phyloP scores from a whole-genome alignment of 331 rosid species.

The Rhamnella rubrinervis region DNA sequence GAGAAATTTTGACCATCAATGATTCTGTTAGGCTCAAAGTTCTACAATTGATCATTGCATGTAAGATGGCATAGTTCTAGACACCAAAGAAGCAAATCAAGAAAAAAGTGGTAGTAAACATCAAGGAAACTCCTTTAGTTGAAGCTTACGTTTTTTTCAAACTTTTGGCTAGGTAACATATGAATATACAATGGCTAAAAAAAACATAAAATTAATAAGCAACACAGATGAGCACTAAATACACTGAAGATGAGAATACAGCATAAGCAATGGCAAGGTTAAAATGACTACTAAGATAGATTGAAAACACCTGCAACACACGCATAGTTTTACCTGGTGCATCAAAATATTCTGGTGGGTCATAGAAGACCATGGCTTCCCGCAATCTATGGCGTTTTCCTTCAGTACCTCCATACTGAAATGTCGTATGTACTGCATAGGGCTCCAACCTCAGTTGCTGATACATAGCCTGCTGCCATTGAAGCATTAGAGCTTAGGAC shows the following conservation, averaged over 20 bases:
- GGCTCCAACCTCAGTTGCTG: constrained; percentile 86
- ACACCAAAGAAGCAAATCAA: neutral
- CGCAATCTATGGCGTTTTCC: constrained; percentile 96
- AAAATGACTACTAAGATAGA: constrained; percentile 4
- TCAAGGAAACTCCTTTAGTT: no score
- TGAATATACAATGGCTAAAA: no score
- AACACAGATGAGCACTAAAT: neutral
- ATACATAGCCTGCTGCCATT: constrained; percentile 73
- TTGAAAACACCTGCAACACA: constrained; percentile 6
- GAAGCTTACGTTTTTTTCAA: no score
- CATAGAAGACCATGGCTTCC: constrained; percentile 84
- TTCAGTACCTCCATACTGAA: constrained; percentile 87
- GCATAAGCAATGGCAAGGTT: neutral
- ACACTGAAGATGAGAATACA: neutral
- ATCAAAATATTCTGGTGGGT: constrained; percentile 89
- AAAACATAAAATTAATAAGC: no score
- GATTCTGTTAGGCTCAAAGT: neutral
- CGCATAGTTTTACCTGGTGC: constrained; percentile 52
- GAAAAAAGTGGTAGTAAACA: no score
- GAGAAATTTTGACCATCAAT: neutral
- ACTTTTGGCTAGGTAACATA: no score
- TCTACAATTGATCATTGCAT: neutral
- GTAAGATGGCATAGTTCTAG: neutral
- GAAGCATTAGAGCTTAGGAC: constrained; percentile 23
- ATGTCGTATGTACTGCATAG: constrained; percentile 93